Conservation (phyloP, 2,329 filamentous ascomycete genomes). For the Fusarium sp. region DNA sequence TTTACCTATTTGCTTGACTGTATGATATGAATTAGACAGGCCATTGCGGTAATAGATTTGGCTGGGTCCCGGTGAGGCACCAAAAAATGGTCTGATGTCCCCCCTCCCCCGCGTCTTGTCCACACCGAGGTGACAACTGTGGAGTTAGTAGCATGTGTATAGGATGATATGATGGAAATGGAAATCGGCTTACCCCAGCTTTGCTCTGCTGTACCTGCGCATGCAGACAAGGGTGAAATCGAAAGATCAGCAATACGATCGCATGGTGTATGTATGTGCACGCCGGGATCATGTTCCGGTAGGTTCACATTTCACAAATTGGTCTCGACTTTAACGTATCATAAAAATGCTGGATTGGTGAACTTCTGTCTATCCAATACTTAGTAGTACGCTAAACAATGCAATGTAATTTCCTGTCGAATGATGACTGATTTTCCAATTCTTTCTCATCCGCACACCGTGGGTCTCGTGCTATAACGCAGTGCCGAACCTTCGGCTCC, state of each 20-base stretch:
- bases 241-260: constrained; percentile 16
- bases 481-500: constrained; percentile 18
- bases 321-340: constrained; percentile 1
- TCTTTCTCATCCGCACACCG: constrained; percentile 14
- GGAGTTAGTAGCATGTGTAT: constrained; percentile 22
- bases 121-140: constrained; percentile 19
- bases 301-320: background rate
- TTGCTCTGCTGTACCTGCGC: constrained; percentile 29
- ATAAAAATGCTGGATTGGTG: constrained; percentile 36
- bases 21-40: constrained; percentile 50
- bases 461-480: constrained; percentile 9
- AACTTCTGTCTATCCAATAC: constrained; percentile 36
- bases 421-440: constrained; percentile 4
- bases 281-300: background rate
- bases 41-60: constrained; percentile 42
- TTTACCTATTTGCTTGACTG: constrained; percentile 45
- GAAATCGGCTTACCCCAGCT: constrained; percentile 26
- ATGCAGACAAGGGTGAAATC: constrained; percentile 21
- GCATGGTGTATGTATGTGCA: background rate
- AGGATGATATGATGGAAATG: constrained; percentile 17
- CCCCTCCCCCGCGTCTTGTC: background rate
- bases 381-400: constrained; percentile 35
- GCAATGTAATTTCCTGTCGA: constrained; percentile 18
- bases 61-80: constrained; percentile 41
- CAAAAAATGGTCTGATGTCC: constrained; percentile 29